phyloP scores from a whole-genome alignment of 2,329 filamentous ascomycete species.

The Capronia coronata region DNA sequence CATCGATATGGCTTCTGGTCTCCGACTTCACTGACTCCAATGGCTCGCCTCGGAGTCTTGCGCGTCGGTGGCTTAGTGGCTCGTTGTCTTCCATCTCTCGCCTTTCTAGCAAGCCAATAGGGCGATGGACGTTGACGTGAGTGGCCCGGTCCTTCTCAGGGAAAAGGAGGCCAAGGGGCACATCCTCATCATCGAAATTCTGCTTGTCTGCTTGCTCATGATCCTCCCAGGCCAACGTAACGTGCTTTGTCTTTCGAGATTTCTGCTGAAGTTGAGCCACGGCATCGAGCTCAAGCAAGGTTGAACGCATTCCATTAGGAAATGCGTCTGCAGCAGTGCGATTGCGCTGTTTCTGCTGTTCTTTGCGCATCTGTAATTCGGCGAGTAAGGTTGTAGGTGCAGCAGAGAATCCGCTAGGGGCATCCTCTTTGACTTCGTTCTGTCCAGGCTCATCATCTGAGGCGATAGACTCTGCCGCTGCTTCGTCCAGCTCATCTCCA shows the following conservation, averaged over 20 bases:
- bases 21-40: slow-evolving; percentile 32
- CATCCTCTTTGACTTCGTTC: slow-evolving; percentile 40
- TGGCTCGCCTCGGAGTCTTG: slow-evolving; percentile 61
- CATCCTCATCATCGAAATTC: slow-evolving; percentile 68
- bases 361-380: slow-evolving; percentile 84
- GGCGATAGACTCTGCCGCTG: slow-evolving; percentile 22
- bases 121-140: slow-evolving; percentile 31
- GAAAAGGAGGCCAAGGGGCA: slow-evolving; percentile 77
- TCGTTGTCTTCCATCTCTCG: slow-evolving; percentile 88
- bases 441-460: slow-evolving; percentile 29
- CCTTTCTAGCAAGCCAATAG: slow-evolving; percentile 52
- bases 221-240: slow-evolving; percentile 89
- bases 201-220: slow-evolving; percentile 45
- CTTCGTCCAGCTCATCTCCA: slow-evolving; percentile 24
- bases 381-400: slow-evolving; percentile 85
- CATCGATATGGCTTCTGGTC: slow-evolving; percentile 10
- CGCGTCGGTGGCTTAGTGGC: slow-evolving; percentile 70
- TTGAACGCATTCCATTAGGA: slow-evolving; percentile 80
- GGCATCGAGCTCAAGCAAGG: slow-evolving; percentile 81
- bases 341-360: slow-evolving; percentile 75
- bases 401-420: slow-evolving; percentile 52
- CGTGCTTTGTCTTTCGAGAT: slow-evolving; percentile 64
- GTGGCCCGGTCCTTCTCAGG: slow-evolving; percentile 43
- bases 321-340: slow-evolving; percentile 57
- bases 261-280: slow-evolving; percentile 79